phyloP scores from a whole-genome alignment of 2,329 filamentous ascomycete genomes.

The Colletotrichum sp. region DNA sequence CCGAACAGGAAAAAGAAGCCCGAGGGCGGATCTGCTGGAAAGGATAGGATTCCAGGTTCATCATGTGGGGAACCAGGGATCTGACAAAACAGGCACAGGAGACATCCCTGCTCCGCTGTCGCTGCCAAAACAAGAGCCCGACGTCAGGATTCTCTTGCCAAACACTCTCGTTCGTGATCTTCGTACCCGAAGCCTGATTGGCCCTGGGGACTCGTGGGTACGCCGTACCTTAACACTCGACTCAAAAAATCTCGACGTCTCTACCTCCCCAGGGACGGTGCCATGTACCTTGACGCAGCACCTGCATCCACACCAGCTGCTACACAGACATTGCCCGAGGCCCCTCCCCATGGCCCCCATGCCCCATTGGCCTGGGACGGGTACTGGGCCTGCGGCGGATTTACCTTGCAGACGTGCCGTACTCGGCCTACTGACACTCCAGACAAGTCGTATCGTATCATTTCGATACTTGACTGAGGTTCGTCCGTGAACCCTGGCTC shows the following conservation, averaged over 20 bases:
- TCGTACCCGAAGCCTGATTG: slow-evolving; percentile 27
- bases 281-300: background rate
- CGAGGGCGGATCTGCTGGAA: slow-evolving; percentile 26
- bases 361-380: slow-evolving; percentile 11
- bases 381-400: slow-evolving; percentile 28
- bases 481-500: slow-evolving; percentile 24
- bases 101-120: slow-evolving; percentile 21
- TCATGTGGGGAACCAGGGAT: slow-evolving; percentile 28
- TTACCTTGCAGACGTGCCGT: slow-evolving; percentile 30
- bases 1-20: background rate
- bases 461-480: slow-evolving; percentile 23
- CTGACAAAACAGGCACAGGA: slow-evolving; percentile 28
- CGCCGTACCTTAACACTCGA: background rate
- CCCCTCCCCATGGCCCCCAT: slow-evolving; percentile 17
- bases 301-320: slow-evolving; percentile 15
- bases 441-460: slow-evolving; percentile 24
- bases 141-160: slow-evolving; percentile 32
- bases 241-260: slow-evolving; percentile 11
- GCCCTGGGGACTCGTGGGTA: slow-evolving; percentile 22
- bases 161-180: slow-evolving; percentile 37
- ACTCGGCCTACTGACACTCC: slow-evolving; percentile 23
- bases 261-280: background rate
- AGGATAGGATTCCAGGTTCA: slow-evolving; percentile 22
- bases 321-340: slow-evolving; percentile 19
- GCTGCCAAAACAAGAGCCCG: slow-evolving; percentile 28